These are phyloP conservation scores for Carex myosuroides DNA, from an alignment of 176 grass and related monocot genomes.

Conservation along the genomic window DNA sequence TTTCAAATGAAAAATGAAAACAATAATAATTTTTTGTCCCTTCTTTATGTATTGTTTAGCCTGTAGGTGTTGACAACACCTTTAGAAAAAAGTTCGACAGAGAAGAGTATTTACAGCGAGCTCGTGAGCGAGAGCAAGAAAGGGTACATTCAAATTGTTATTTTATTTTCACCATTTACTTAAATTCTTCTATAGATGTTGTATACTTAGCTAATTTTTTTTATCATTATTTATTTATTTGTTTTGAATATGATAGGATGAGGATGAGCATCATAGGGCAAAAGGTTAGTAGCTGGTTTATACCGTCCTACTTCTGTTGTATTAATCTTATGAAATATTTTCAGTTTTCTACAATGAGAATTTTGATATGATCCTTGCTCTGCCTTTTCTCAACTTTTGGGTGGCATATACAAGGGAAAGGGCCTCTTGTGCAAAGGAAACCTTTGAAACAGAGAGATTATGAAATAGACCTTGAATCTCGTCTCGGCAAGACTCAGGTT, in stretches of 20 bases:
- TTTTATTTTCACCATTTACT: not conserved
- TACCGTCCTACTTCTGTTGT: not conserved
- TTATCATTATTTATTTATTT: constrained; percentile 12
- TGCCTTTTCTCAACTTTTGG: not conserved
- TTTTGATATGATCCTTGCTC: not conserved
- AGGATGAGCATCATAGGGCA: constrained; percentile 51
- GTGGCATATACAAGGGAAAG: constrained; percentile 39
- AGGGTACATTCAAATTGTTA: constrained; percentile 33
- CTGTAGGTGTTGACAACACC: constrained; percentile 77
- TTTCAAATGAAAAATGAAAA: not conserved
- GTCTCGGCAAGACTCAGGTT: constrained; percentile 98
- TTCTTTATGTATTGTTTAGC: constrained; percentile 35
- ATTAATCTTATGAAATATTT: not conserved
- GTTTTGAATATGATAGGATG: constrained; percentile 15
- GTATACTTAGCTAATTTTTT: not conserved
- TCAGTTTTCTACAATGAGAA: not conserved
- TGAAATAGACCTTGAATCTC: constrained; percentile 96
- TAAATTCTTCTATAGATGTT: not conserved
- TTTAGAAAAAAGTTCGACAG: constrained; percentile 84
- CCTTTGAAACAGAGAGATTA: constrained; percentile 96
- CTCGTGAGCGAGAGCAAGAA: constrained; percentile 77
- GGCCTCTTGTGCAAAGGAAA: constrained; percentile 82
- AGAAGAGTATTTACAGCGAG: constrained; percentile 84
- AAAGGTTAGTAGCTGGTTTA: constrained; percentile 44
- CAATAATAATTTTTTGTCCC: constrained; percentile 11